phyloP scores from a whole-genome alignment of 78 protist genomes.

The Parvularia atlantis region DNA sequence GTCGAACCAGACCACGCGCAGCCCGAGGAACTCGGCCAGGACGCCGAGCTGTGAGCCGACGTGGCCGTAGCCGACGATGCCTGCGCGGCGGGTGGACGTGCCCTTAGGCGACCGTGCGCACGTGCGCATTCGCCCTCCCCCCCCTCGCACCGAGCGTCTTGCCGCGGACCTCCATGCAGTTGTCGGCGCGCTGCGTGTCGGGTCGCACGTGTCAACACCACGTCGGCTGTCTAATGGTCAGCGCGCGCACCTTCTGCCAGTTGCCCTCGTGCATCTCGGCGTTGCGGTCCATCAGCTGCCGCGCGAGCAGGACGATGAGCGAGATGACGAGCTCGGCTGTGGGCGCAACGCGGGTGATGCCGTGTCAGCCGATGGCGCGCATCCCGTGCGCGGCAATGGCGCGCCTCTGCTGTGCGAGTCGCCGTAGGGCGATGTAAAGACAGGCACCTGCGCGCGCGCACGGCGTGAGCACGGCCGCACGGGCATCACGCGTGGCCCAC shows the following conservation, averaged over 20 bases:
- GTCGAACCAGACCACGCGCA: constrained; percentile 74
- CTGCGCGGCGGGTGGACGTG: no score
- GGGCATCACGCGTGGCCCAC: no score
- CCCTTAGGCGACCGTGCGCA: no score
- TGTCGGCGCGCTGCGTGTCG: no score
- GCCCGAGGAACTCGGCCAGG: constrained; percentile 80
- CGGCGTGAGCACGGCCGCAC: no score
- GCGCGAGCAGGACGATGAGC: constrained; percentile 70
- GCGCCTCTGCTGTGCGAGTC: constrained; percentile 63
- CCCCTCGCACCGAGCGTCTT: constrained; percentile 82
- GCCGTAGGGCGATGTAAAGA: constrained; percentile 78
- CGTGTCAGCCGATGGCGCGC: neutral
- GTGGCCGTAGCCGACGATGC: constrained; percentile 63
- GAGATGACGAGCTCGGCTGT: constrained; percentile 75
- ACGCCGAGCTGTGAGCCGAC: constrained; percentile 73
- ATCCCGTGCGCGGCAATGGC: neutral
- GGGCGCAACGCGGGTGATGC: neutral
- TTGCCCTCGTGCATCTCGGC: constrained; percentile 60
- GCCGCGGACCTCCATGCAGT: constrained; percentile 81
- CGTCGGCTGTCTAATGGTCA: no score
- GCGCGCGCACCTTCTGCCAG: no score
- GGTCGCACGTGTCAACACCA: no score
- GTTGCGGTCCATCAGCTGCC: constrained; percentile 64
- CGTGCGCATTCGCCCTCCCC: no score
- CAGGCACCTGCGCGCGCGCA: no score